Evolutionary conservation across 192 early-diverging fungal species (phyloP), one percentile per base, ranked within the genome.

Genomic region (Coemansia sp.): DNA sequence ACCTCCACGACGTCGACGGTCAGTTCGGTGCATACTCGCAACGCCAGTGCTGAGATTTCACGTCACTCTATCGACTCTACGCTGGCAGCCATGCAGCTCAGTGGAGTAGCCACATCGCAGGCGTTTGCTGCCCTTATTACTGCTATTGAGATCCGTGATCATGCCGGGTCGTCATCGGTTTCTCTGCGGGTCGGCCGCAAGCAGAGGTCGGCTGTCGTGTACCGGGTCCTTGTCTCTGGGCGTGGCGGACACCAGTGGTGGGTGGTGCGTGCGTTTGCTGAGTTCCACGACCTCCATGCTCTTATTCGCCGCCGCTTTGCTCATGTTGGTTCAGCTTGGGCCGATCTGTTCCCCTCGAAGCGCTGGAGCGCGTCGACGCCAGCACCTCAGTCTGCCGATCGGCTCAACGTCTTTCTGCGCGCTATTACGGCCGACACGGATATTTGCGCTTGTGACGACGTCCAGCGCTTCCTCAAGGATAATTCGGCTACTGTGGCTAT

Each of bases 31-130:
- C 62, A 66, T 47, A 76, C 73, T 60, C 68, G 72, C 6, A 63
- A 72, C 14, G 63, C 63, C 66, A 70, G 65, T 14, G 55, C 62
- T 33, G 78, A 81, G 78, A 65, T 69, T 26, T 63, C 74, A 8
- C 78, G 73, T 52, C 74, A 70, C 60, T 87, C 86, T 42, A 76
- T 75, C 49, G 75, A 75, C 72, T 74, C 66, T 66, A 70, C 76
- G n/a, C 64, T 75, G 65, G 73, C 76, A 1, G 68, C 73, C 66
- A 64, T 73, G 72, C 72, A 76, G 19, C 71, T 74, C 17, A 40
- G 13, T 30, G 33, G 50, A 68, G 57, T 10, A 19, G 23, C 43
- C 14, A 17, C 38, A 19, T 55, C 40, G 66, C 82, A 76, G 65
- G 75, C 83, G 28, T 68, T 80, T 67, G 73, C 75, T 26, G 83